These are phyloP conservation scores for Orbilia ellipsospora DNA, from an alignment of 2,329 filamentous ascomycete species.

Conservation along the genomic window DNA sequence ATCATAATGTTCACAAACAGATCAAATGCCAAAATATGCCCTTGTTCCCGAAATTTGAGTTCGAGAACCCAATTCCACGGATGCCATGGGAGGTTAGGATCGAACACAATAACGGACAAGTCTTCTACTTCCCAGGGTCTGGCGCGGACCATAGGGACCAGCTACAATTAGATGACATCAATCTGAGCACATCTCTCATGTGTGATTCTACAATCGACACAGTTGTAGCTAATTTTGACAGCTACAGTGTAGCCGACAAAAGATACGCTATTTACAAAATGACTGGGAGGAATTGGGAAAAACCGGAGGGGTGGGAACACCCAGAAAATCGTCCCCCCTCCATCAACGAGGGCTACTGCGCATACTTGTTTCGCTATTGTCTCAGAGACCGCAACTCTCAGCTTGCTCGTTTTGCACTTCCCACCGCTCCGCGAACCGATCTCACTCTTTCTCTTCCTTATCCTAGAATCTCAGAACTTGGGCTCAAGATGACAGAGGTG, in stretches of 20 bases:
- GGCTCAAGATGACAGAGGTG: constrained; percentile 31
- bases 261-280: constrained; percentile 77
- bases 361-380: constrained; percentile 44
- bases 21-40: constrained; percentile 7
- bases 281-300: constrained; percentile 69
- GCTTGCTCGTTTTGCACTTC: constrained; percentile 21
- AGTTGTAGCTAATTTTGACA: constrained; percentile 32
- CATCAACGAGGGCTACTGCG: constrained; percentile 33
- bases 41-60: constrained; percentile 20
- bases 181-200: constrained; percentile 22
- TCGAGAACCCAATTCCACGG: constrained; percentile 41
- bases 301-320: constrained; percentile 65
- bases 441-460: constrained; percentile 26
- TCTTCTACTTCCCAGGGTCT: constrained; percentile 48
- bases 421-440: constrained; percentile 30
- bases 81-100: constrained; percentile 49
- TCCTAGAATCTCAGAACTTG: constrained; percentile 16
- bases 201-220: constrained; percentile 45
- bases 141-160: constrained; percentile 43
- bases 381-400: constrained; percentile 46
- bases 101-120: constrained; percentile 27
- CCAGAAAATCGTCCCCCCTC: constrained; percentile 10
- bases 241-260: constrained; percentile 34
- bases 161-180: constrained; percentile 31
- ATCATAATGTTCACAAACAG: constrained; percentile 36